phyloP scores from a whole-genome alignment of 2,329 filamentous ascomycete species.

The Paecilomyces sp. region DNA sequence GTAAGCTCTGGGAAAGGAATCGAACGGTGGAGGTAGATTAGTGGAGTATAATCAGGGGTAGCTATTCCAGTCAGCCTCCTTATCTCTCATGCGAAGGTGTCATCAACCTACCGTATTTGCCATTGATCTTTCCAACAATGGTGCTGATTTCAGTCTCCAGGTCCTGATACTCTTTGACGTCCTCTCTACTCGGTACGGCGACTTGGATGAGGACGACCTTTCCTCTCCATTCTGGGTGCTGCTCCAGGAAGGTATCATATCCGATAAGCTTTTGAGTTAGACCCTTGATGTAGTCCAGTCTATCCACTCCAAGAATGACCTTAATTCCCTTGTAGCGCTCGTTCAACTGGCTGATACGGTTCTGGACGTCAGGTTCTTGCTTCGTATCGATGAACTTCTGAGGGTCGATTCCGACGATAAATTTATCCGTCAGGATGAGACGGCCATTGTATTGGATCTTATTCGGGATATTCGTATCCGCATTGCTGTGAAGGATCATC shows the following conservation, averaged over 20 bases:
- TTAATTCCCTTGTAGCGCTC: conserved; percentile 85
- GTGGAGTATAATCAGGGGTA: conserved; percentile 90
- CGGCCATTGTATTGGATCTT: conserved; percentile 79
- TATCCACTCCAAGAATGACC: conserved; percentile 86
- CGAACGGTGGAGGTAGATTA: conserved; percentile 92
- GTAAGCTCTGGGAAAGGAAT: conserved; percentile 89
- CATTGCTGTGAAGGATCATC: conserved; percentile 19
- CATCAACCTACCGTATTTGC: conserved; percentile 60
- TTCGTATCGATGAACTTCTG: conserved; percentile 85
- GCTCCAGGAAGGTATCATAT: conserved; percentile 82
- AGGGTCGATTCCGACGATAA: conserved; percentile 91
- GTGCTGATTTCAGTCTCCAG: conserved; percentile 85
- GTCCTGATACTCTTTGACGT: conserved; percentile 94
- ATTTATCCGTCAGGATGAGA: conserved; percentile 77
- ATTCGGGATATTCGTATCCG: conserved; percentile 62
- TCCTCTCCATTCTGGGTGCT: conserved; percentile 88
- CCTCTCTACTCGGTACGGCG: conserved; percentile 73
- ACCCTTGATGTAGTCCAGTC: conserved; percentile 94
- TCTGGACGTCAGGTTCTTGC: conserved; percentile 66
- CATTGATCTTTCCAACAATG: conserved; percentile 88
- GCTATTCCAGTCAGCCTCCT: conserved; percentile 32
- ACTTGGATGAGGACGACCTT: conserved; percentile 92
- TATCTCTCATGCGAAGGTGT: conserved; percentile 1
- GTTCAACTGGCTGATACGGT: conserved; percentile 69
- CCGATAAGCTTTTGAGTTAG: conserved; percentile 91